A percentile compares a stretch with the other conserved stretches of the same genome.
Evolutionary conservation across 495 filamentous ascomycete species (phyloP).

Genomic region (Pseudoneurospora amorphoporcata): DNA sequence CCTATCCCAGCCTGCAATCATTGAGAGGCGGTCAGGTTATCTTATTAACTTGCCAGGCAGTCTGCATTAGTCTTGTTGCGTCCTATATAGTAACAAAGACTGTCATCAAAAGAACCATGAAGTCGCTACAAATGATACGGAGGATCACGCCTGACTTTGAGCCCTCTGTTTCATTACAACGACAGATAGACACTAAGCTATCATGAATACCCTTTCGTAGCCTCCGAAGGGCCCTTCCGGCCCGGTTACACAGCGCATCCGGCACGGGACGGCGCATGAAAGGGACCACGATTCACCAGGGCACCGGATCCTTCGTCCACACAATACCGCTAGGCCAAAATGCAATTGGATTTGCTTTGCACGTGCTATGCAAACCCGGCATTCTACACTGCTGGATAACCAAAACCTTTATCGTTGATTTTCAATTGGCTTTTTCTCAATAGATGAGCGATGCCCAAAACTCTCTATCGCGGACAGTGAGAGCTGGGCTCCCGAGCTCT

Average conservation of each 20-base stretch:
- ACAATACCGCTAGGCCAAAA: not conserved
- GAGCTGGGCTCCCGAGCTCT: not conserved
- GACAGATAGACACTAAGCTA: not conserved
- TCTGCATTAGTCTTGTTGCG: not conserved
- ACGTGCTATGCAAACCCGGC: not conserved
- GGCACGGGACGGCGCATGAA: not conserved
- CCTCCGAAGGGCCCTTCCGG: not conserved
- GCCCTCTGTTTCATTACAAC: not conserved
- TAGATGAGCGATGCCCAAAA: not conserved
- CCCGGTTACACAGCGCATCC: not conserved
- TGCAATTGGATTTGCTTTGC: not conserved
- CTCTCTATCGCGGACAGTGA: not conserved
- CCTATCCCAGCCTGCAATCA: not conserved
- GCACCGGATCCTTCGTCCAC: not conserved
- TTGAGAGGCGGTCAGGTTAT: not conserved
- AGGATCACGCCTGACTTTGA: not conserved
- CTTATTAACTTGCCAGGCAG: not conserved
- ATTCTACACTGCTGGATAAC: not conserved
- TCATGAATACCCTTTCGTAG: not conserved
- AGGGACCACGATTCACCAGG: not conserved
- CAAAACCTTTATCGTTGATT: not conserved
- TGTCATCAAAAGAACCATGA: not conserved
- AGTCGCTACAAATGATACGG: not conserved
- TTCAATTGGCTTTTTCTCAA: not conserved
- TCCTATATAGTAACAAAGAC: not conserved